Evolutionary conservation across 2,329 filamentous ascomycete genomes (phyloP), one percentile per base, ranked within the genome.

Genomic region (Monilinia aucupariae): DNA sequence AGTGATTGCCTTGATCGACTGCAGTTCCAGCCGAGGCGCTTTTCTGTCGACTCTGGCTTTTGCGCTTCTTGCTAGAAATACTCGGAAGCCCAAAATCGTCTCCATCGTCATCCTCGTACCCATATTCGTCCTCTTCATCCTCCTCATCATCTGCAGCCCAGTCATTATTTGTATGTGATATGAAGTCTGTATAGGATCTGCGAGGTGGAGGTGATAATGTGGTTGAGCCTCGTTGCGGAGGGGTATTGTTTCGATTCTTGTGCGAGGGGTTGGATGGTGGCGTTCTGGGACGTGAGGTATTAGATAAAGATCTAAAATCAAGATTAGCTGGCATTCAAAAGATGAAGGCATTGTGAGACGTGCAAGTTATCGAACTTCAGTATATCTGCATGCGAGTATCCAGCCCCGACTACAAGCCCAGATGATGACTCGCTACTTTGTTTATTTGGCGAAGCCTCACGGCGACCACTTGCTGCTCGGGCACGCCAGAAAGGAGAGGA

Each of bases 11-110:
- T 39, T 64, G 67, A 58, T 64, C 48, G 30, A 67, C 64, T 27
- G 62, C 56, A 39, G 55, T 67, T 32, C 62, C 66, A 27, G 63
- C 50, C 22, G 63, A 62, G 1, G 67, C 63, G 9, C 61, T 54
- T 48, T 69, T 81, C 80, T 78, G 80, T 10, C 55, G 53, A 43
- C 61, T 63, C 37, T 63, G 53, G 25, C 82, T 79, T 73, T 90
- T 90, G 69, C 90, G 84, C 71, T 92, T 89, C 88, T 94, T 94
- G 73, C 88, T 96, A 6, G 92, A 90, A 73, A 97, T 85, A 73
- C 92, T 97, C 2, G 93, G 93, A 32, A 97, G 81, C 1, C 93
- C 93, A 76, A 97, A 97, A 74, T 97, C 93, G 75, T 97, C 93
- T 66, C 96, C 92, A 69, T 92, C 90, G 69, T 96, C 91, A 71